Base-by-base conservation (phyloP, 257 asterid species). In the Catharanthus roseus region DNA sequence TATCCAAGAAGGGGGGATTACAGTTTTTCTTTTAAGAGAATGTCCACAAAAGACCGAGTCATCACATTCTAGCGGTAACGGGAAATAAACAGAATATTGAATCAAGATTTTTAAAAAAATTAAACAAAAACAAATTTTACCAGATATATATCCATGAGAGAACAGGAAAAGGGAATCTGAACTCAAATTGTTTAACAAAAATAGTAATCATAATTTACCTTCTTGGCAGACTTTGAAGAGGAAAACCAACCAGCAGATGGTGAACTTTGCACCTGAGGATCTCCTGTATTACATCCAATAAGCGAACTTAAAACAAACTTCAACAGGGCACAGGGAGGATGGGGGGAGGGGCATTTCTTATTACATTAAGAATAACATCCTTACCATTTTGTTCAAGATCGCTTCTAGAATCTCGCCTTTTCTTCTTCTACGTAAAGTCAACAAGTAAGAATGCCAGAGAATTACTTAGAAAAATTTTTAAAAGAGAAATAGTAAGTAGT, bases 181-280 rank as follows among this genome's bases (percentile, higher is more conserved):
- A 38, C 21, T 10, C 47, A 28, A 10, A 60, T n/a, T 19, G 12
- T 41, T 5, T 33, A 29, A 42, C 15, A 34, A 19, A 65, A 50
- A 16, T 41, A 31, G 9, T 26, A 12, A 23, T 7, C 26, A 65
- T 10, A 13, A 58, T 60, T n/a, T 24, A 91, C 99, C 97, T 91
- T 91, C 81, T 88, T 95, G 49, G 92, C 91, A 68, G 99, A 89
- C 82, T 86, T 89, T 39, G 95, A 49, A 47, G 97, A 91, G 66
- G 96, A 68, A 89, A 95, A 95, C 99, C 99, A 95, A 80, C 83
- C 68, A 81, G 93, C 90, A 72, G 99, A 79, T 71, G 93, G 87
- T 69, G 97, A 86, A 77, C 88, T 73, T 74, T 85, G 90, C 83
- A 76, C 75, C 73, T 73, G 81, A 72, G 87, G 67, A 79, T 69